Evolutionary conservation across 179 eudicot species (phyloP).

Genomic region (Actinidia arguta): DNA sequence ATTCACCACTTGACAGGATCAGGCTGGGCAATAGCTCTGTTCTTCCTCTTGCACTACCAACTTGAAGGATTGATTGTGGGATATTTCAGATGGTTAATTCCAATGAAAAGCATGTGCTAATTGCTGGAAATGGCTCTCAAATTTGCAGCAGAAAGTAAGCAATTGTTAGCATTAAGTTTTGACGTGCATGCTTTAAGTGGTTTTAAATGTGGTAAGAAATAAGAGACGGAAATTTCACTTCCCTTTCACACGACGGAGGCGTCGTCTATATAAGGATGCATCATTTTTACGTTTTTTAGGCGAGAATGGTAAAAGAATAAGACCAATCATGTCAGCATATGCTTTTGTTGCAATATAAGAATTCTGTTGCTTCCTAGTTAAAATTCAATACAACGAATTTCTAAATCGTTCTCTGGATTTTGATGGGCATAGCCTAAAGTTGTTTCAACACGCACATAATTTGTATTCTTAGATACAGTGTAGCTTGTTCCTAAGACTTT

Average conservation of each 20-base stretch:
- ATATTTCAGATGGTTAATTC: background rate
- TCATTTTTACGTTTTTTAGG: too few species aligned
- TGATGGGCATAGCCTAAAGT: background rate
- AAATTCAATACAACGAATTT: background rate
- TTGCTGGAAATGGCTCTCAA: background rate
- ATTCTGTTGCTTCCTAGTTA: constrained; percentile 1
- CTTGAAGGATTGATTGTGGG: background rate
- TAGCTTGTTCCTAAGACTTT: constrained; percentile 16
- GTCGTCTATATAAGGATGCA: too few species aligned
- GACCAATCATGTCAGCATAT: background rate
- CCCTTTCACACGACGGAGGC: too few species aligned
- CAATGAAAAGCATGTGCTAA: background rate
- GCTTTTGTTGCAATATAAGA: background rate
- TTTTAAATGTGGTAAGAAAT: background rate
- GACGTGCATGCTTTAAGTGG: background rate
- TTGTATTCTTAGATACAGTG: background rate
- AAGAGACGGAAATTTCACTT: background rate
- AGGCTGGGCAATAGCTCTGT: background rate
- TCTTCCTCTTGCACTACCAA: background rate
- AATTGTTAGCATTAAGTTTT: background rate
- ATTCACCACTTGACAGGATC: background rate
- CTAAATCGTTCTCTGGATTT: background rate
- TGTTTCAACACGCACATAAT: background rate
- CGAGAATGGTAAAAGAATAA: background rate
- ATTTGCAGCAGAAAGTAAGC: constrained; percentile 18